Conservation (phyloP, 768 basidiomycete genomes). For the Coprinopsis sp. region DNA sequence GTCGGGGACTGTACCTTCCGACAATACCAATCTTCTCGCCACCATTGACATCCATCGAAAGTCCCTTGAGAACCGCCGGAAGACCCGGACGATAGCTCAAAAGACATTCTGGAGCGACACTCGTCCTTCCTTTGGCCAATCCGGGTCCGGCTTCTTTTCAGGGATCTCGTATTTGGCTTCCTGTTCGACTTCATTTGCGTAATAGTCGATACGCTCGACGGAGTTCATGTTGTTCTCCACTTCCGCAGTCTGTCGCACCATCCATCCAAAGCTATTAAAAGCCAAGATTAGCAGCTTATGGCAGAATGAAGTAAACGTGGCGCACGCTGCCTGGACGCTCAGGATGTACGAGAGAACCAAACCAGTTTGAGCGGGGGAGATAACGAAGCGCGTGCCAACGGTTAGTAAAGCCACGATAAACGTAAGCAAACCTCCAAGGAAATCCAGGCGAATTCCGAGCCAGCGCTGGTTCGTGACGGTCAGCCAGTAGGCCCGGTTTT, state of each 20-base stretch:
- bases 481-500: conserved; percentile 89
- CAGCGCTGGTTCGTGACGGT: conserved; percentile 85
- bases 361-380: conserved; percentile 78
- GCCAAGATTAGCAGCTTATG: background rate
- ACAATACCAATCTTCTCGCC: conserved; percentile 94
- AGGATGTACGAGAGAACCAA: conserved; percentile 76
- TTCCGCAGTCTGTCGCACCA: conserved; percentile 75
- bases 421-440: conserved; percentile 66
- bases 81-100: conserved; percentile 84
- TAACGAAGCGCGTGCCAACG: conserved; percentile 65
- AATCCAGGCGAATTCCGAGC: conserved; percentile 89
- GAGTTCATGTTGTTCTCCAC: conserved; percentile 94
- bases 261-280: conserved; percentile 59
- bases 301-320: conserved; percentile 4
- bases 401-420: conserved; percentile 78
- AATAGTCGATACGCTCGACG: conserved; percentile 82
- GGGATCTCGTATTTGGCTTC: conserved; percentile 69
- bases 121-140: conserved; percentile 74
- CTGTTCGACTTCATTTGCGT: conserved; percentile 75
- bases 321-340: conserved; percentile 64
- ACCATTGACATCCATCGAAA: conserved; percentile 62
- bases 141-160: conserved; percentile 49
- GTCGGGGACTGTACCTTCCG: conserved; percentile 37
- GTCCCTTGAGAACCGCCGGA: conserved; percentile 81
- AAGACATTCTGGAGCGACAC: conserved; percentile 74